Conservation (phyloP, 2,329 filamentous ascomycete species). For the Pestalotiopsis sp. region DNA sequence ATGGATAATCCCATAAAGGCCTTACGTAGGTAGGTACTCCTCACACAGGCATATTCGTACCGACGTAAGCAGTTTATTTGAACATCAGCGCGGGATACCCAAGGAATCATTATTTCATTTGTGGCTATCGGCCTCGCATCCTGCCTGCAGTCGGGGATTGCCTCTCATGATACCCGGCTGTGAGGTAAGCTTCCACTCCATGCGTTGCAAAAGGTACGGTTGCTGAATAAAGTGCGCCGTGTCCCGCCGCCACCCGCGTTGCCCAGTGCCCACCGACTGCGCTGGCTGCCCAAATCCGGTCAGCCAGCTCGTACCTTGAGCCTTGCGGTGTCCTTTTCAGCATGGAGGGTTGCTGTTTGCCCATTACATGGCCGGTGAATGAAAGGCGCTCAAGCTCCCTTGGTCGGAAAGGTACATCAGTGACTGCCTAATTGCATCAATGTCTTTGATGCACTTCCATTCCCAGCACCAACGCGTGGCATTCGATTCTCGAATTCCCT, state of each 20-base stretch:
- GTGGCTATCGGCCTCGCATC: neutral
- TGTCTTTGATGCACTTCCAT: neutral
- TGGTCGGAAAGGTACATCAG: neutral
- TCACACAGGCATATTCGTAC: too few species aligned
- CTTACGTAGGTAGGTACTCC: neutral
- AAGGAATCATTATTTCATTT: too few species aligned
- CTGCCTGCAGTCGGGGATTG: neutral
- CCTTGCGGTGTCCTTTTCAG: too few species aligned
- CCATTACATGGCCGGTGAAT: too few species aligned
- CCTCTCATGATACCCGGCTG: neutral
- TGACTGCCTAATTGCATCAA: neutral
- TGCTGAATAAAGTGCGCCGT: neutral
- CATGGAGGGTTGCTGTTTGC: too few species aligned
- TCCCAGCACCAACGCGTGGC: neutral
- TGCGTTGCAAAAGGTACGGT: neutral
- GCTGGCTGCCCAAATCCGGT: neutral
- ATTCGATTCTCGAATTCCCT: neutral
- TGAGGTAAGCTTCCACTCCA: neutral
- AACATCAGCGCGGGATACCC: too few species aligned
- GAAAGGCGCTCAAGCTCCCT: neutral
- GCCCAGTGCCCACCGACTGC: neutral
- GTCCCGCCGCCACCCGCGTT: neutral
- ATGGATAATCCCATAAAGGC: neutral
- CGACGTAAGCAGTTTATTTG: too few species aligned
- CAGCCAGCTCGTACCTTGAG: neutral